Base-by-base conservation (phyloP, 1,139 yeast species). In the Geotrichum klebahnii region DNA sequence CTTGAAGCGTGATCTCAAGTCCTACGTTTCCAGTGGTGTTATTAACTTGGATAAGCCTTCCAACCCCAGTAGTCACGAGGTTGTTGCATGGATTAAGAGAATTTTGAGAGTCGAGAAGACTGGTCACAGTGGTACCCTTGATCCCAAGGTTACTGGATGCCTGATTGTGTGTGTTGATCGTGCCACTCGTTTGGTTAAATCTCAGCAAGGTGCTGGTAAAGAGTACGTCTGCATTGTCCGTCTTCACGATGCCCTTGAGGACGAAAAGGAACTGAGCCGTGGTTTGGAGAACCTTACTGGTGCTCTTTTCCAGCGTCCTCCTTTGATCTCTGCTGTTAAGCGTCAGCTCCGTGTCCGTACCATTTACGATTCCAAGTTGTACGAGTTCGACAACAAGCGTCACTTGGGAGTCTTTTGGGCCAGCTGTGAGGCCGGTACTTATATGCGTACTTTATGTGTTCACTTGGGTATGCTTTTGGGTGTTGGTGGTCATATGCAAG, bases 401-500 rank as follows among this genome's bases (percentile, higher is more conserved):
- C 94, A 94, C 63, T 79, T 92, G 59, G 96, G 96, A 74, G 97
- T 92, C 35, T 92, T 92, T 77, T 92, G 98, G 98, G 97, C 97
- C 55, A 85, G 95, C 43, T 92, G 98, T 80, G 98, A 92, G 77
- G 98, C 98, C 56, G 98, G 98, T 73, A 92, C 98, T 57, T 92
- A 92, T 75, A 92, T 92, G 96, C 86, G 98, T 81, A 92, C 98
- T 50, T 77, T 92, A 64, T 92, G 98, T 82, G 98, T 92, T 55
- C 98, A 92, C 72, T 77, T 92, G 66, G 98, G 98, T 76, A 90
- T 92, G 96, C 78, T 92, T 56, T 78, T 92, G 61, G 97, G 97
- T 63, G 97, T 89, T 62, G 98, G 98, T 70, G 98, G 97, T 62
- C 98, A 92, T 74, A 92, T 92, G 98, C 98, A 92, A 79, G 98